A percentile compares a stretch with the other conserved stretches of the same genome.
Conservation (phyloP, 2,329 filamentous ascomycete species). For the Xylaria sp. region DNA sequence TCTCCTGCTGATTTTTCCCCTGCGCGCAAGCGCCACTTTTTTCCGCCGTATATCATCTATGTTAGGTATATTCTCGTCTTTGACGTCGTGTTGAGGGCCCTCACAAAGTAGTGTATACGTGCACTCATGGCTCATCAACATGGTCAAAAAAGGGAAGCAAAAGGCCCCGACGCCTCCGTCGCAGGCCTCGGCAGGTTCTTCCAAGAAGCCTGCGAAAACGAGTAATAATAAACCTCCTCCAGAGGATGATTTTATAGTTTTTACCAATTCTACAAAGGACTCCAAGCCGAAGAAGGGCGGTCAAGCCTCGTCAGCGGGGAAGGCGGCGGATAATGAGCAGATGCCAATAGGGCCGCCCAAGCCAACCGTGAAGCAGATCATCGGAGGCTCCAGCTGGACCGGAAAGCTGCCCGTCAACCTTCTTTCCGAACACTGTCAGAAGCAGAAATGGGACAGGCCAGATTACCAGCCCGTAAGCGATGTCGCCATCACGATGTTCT, state of each 20-base stretch:
- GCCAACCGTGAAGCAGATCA: conserved; percentile 79
- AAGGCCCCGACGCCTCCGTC: conserved; percentile 56
- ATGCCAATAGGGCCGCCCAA: conserved; percentile 60
- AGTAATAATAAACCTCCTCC: conserved; percentile 43
- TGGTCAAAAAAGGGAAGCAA: conserved; percentile 65
- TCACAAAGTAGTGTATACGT: conserved; percentile 10
- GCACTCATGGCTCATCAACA: conserved; percentile 47
- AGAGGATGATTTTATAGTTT: conserved; percentile 65
- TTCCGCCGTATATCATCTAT: not conserved
- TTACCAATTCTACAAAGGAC: conserved; percentile 67
- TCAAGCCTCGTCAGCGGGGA: conserved; percentile 40
- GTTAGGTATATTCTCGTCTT: conserved; percentile 6
- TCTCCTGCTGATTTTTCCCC: conserved; percentile 8
- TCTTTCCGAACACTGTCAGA: conserved; percentile 93
- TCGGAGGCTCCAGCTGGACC: conserved; percentile 96
- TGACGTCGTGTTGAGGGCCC: not conserved
- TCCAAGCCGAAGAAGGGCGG: conserved; percentile 57
- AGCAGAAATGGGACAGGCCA: conserved; percentile 93
- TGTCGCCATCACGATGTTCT: conserved; percentile 30
- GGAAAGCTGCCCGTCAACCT: conserved; percentile 95
- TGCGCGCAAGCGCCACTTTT: conserved; percentile 18
- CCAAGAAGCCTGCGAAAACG: conserved; percentile 50
- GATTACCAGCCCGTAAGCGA: conserved; percentile 81
- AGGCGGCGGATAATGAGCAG: conserved; percentile 46
- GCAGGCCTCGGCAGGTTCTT: conserved; percentile 43